Conservation (phyloP, 2,329 filamentous ascomycete species). For the Fusarium zealandicum region DNA sequence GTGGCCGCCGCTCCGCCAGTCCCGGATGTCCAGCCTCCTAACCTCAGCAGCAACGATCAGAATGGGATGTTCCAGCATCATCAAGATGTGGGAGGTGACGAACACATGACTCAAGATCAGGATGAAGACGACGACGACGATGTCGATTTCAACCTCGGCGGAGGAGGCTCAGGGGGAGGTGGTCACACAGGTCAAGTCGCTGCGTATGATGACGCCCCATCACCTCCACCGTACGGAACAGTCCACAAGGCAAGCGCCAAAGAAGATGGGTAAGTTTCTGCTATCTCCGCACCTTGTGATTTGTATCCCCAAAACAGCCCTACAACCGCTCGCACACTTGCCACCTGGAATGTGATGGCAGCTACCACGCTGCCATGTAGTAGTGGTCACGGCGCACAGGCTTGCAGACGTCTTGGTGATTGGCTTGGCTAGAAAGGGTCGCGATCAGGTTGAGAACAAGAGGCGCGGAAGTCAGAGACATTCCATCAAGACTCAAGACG, state of each 20-base stretch:
- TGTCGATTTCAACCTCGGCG: slow-evolving; percentile 65
- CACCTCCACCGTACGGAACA: slow-evolving; percentile 47
- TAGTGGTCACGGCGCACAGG: slow-evolving; percentile 31
- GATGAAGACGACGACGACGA: slow-evolving; percentile 63
- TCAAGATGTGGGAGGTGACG: slow-evolving; percentile 44
- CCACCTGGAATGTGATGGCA: slow-evolving; percentile 30
- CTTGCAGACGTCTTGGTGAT: slow-evolving; percentile 33
- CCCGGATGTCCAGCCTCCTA: slow-evolving; percentile 38
- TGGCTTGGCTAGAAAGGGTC: slow-evolving; percentile 42
- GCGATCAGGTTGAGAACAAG: slow-evolving; percentile 38
- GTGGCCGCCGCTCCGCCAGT: slow-evolving; percentile 39
- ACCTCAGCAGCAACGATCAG: slow-evolving; percentile 38
- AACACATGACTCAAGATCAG: slow-evolving; percentile 54
- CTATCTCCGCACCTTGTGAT: slow-evolving; percentile 36
- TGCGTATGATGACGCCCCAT: slow-evolving; percentile 43
- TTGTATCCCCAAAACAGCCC: slow-evolving; percentile 21
- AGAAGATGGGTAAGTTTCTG: slow-evolving; percentile 54
- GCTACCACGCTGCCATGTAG: slow-evolving; percentile 27
- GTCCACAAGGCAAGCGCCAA: slow-evolving; percentile 69
- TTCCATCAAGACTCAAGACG: slow-evolving; percentile 35
- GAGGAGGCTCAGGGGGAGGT: slow-evolving; percentile 42
- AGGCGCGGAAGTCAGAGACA: slow-evolving; percentile 36
- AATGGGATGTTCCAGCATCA: slow-evolving; percentile 31
- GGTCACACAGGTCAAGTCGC: slow-evolving; percentile 41
- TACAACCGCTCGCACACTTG: slow-evolving; percentile 21